phyloP scores from a whole-genome alignment of 2,329 filamentous ascomycete species.

The Cylindrodendrum hubeiense region DNA sequence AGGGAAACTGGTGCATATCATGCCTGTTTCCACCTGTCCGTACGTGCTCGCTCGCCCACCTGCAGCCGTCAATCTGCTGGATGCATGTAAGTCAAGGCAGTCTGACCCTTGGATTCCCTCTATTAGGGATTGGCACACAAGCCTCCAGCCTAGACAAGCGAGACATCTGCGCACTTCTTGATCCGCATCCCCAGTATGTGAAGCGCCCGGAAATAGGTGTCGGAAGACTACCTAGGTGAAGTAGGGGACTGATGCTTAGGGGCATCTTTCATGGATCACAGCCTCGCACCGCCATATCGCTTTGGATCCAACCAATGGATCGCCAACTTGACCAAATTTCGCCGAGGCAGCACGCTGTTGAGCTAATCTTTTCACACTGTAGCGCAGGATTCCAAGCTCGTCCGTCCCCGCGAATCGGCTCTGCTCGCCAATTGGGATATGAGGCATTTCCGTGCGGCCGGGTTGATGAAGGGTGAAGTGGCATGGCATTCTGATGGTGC shows the following conservation, averaged over 20 bases:
- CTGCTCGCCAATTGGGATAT: conserved; percentile 29
- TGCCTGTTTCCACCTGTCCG: conserved; percentile 14
- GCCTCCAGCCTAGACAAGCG: conserved; percentile 4
- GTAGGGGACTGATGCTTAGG: neutral
- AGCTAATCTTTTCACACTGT: conserved; percentile 15
- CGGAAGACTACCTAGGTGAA: neutral
- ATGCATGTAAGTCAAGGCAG: conserved; percentile 24
- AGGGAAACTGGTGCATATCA: conserved; percentile 9
- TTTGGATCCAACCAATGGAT: neutral
- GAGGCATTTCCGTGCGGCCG: conserved; percentile 41
- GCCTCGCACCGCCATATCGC: neutral
- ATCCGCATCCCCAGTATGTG: conserved; percentile 2
- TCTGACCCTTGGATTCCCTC: conserved; percentile 4
- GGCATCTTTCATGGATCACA: neutral
- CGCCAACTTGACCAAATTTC: neutral
- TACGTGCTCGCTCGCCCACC: conserved; percentile 14
- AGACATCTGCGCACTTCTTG: neutral
- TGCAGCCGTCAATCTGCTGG: conserved; percentile 24
- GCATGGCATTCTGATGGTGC: conserved; percentile 31
- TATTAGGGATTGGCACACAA: conserved; percentile 14
- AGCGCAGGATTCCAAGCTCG: conserved; percentile 28
- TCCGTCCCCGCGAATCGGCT: conserved; percentile 29
- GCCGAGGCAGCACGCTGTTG: neutral
- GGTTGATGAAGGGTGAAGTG: conserved; percentile 35
- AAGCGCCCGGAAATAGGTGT: conserved; percentile 2